These are phyloP conservation scores for Globisporangium cylindrosporum DNA, from an alignment of 352 stramenopile species.

Conservation along the genomic window DNA sequence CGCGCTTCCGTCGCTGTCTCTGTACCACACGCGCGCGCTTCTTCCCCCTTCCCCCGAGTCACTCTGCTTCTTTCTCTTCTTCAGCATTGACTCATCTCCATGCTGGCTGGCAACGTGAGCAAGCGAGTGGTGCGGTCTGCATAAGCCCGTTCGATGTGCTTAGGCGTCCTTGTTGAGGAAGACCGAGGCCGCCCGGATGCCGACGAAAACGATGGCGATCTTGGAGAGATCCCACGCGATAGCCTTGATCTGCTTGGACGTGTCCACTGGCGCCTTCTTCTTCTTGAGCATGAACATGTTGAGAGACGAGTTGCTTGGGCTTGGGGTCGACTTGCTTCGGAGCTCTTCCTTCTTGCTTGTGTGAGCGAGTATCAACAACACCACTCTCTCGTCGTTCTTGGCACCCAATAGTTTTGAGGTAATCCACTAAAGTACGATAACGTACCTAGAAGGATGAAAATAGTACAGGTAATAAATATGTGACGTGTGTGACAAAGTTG, in stretches of 20 bases:
- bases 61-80: too few relatives aligned
- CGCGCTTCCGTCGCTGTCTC: too few relatives aligned
- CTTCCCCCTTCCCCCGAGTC: too few relatives aligned
- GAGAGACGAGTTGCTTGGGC: not conserved
- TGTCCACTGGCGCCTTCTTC: constrained; percentile 84
- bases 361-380: not conserved
- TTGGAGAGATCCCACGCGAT: constrained; percentile 73
- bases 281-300: constrained; percentile 88
- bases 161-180: constrained; percentile 67
- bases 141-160: not conserved
- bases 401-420: constrained; percentile 15
- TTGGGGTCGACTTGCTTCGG: not conserved
- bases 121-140: too few relatives aligned
- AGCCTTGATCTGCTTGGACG: constrained; percentile 71
- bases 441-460: not conserved
- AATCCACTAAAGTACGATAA: constrained; percentile 4
- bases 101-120: too few relatives aligned
- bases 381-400: not conserved
- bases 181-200: constrained; percentile 71
- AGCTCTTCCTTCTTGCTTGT: constrained; percentile 7
- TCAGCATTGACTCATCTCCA: too few relatives aligned
- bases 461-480: not conserved
- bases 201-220: constrained; percentile 68
- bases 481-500: constrained; percentile 11
- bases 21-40: too few relatives aligned